These are phyloP conservation scores for Nymphaea thermarum DNA, from an alignment of 164 flowering plant genomes.

Conservation along the genomic window DNA sequence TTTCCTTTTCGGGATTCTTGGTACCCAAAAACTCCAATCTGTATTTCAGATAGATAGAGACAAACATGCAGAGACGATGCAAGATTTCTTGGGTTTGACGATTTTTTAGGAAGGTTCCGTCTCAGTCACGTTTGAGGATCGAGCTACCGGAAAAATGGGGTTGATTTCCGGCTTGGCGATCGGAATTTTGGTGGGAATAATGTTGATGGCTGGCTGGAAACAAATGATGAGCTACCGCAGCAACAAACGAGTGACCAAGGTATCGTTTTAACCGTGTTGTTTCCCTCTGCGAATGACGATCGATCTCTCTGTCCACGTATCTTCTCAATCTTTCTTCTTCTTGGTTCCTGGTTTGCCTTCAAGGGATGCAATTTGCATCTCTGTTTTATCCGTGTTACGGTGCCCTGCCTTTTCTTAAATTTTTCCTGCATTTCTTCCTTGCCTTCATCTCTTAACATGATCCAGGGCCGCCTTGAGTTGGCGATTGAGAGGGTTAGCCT, in stretches of 20 bases:
- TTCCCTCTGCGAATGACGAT: not conserved
- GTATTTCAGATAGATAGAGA: no score
- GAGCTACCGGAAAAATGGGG: conserved; percentile 39
- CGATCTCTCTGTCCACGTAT: not conserved
- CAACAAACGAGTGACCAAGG: conserved; percentile 70
- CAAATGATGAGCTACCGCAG: conserved; percentile 70
- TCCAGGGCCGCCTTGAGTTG: no score
- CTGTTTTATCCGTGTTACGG: not conserved
- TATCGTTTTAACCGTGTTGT: conserved; percentile 5
- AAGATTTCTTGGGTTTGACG: no score
- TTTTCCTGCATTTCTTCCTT: not conserved
- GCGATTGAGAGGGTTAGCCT: no score
- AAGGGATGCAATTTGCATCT: not conserved
- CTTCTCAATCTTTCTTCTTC: not conserved
- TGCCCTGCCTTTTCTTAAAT: no score
- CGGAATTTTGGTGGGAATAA: conserved; percentile 73
- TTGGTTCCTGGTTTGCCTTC: not conserved
- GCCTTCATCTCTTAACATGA: not conserved
- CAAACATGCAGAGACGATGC: no score
- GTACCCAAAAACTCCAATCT: no score
- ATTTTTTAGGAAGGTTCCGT: no score
- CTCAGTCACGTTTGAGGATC: no score
- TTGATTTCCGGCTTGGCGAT: conserved; percentile 68
- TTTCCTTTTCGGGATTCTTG: no score
- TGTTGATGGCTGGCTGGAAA: conserved; percentile 81